Base-by-base conservation (phyloP, 192 early-diverging fungal genomes). In the Jimgerdemannia flammicorona region DNA sequence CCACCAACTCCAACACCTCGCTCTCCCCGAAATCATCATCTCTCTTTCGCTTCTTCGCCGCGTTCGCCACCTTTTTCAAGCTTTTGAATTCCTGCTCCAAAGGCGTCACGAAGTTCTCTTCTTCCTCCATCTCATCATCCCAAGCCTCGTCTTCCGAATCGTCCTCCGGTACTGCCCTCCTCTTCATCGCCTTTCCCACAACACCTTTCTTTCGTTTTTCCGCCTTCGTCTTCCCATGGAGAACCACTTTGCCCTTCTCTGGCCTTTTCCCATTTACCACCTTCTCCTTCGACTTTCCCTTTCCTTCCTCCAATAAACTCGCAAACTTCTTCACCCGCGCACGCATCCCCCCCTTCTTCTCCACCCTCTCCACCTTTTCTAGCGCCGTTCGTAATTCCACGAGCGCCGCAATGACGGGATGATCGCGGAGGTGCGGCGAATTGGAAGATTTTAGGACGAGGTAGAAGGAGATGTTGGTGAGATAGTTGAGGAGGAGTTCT, bases 391-490 rank as follows among this genome's bases (percentile, higher is more conserved):
- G 90, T 71, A 96, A 78, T 70, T 91, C 87, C 19, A 91, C 87
- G n/a, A 98, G 81, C 8, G 88, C 85, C 19, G 90, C 88, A 70
- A 95, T 91, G n/a, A 95, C 93, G 11, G 95, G 97, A 79, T 98
- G 97, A 64, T 89, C 82, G 40, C 87, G 90, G 40, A 94, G 77
- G 66, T 91, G 79, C 54, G 73, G 65, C 66, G 87, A 77, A 75
- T 84, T 83, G 74, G 81, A 85, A 67, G 86, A 84, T 87, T 92
- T 87, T 74, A 95, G 72, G 2, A 88, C 89, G 71, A 98, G 84
- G 77, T 95, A 96, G 74, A 96, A 97, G 4, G 95, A 88, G 73
- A 97, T 87, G 78, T 98, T 98, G 75, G 91, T 94, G 73, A 97
- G 80, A 74, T 96, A 97, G 73, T 90, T 89, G 78, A 92, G 85